Conservation (phyloP, 2,329 filamentous ascomycete genomes). For the Lasiodiplodia gonubiensis region DNA sequence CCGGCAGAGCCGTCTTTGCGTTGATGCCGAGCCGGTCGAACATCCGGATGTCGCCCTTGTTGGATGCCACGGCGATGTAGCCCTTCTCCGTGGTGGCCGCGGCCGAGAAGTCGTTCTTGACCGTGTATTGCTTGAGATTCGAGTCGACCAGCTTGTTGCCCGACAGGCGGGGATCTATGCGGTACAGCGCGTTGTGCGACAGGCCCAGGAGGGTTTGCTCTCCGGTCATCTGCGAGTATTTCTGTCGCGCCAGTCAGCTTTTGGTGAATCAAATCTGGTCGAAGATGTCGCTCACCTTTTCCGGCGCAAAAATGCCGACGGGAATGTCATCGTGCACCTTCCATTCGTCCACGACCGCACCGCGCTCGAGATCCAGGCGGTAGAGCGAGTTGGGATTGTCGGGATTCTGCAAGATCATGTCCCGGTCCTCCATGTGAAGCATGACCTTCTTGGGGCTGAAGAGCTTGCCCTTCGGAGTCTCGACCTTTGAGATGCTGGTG, state of each 20-base stretch:
- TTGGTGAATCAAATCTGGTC: background rate
- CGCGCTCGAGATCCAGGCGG: slow-evolving; percentile 96
- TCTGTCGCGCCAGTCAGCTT: slow-evolving; percentile 57
- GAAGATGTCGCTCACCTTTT: slow-evolving; percentile 63
- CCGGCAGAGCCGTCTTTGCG: slow-evolving; percentile 95
- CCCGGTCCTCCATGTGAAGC: slow-evolving; percentile 87
- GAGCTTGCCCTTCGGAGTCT: slow-evolving; percentile 82
- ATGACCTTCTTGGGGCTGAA: slow-evolving; percentile 98
- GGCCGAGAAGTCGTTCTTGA: slow-evolving; percentile 97
- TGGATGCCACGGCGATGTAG: slow-evolving; percentile 94
- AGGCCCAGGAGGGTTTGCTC: slow-evolving; percentile 95
- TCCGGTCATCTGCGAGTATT: slow-evolving; percentile 96
- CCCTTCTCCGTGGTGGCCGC: slow-evolving; percentile 95
- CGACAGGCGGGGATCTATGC: slow-evolving; percentile 86
- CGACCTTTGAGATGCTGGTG: slow-evolving; percentile 95
- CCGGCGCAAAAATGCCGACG: slow-evolving; percentile 88
- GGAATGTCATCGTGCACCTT: slow-evolving; percentile 96
- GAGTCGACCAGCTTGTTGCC: slow-evolving; percentile 92
- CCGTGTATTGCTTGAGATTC: slow-evolving; percentile 92
- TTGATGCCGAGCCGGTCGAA: slow-evolving; percentile 97
- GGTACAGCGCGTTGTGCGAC: slow-evolving; percentile 90
- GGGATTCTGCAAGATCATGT: slow-evolving; percentile 85
- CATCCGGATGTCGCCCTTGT: slow-evolving; percentile 95
- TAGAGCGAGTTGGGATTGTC: slow-evolving; percentile 89
- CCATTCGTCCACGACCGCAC: slow-evolving; percentile 98